Base-by-base conservation (phyloP, 352 stramenopile species). In the Phytophthora rubi region DNA sequence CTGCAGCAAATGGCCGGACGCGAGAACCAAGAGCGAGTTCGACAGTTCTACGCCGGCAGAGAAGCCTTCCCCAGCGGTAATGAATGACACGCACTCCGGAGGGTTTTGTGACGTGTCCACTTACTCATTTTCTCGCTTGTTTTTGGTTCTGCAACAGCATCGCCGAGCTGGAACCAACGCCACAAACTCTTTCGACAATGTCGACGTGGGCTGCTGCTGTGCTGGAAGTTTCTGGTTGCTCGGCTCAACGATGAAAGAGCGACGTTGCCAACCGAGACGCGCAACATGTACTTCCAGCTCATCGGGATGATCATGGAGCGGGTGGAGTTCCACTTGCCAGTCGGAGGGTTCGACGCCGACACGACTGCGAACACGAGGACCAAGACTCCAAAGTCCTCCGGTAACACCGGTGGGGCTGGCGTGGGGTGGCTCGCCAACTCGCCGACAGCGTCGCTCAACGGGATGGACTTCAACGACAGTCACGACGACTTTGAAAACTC, bases 211-310 rank as follows among this genome's bases (percentile, higher is more conserved):
- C 81, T 92, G 45, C 39, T 91, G 57, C 65, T 89, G 2, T 89
- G 81, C 54, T 92, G 85, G 85, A 90, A 90, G 59, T 89, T 85
- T 39, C 59, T 89, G 12, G 59, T 91, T 32, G 74, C 76, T 13
- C 85, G 91, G 62, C 67, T 92, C 6, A 86, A 88, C 53, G 76
- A 89, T 52, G 73, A 89, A 23, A 73, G 70, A 10, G 47, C 54
- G 4, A 48, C 72, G 35, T 58, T 75, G 6, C 59, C 86, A 32
- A 63, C 53, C 3, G 75, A 70, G 28, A 83, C 86, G 16, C 72
- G 71, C 18, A 80, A 89, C 48, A 72, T 85, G 58, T 90, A 89
- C 68, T 90, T 87, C 71, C 80, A 90, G 63, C 58, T 93, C 6
- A 76, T 93, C 26, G 71, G 68, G 0, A 70, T 89, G 35, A 91